phyloP scores from a whole-genome alignment of 2,329 filamentous ascomycete genomes.

The Penicillium sp. region DNA sequence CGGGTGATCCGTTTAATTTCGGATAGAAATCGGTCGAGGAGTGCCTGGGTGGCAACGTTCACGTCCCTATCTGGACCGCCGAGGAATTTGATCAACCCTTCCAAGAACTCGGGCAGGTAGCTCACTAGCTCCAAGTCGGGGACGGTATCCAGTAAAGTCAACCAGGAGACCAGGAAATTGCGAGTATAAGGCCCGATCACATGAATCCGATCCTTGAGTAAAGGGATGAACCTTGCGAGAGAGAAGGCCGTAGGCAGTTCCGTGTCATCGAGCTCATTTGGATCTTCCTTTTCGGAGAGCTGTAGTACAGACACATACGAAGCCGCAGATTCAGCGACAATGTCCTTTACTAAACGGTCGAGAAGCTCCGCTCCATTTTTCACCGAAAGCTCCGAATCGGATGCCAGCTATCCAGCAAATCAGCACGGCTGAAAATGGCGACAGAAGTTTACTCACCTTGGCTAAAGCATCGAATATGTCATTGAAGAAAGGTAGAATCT shows the following conservation, averaged over 20 bases:
- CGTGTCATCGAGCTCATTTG: slow-evolving; percentile 34
- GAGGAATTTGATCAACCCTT: slow-evolving; percentile 82
- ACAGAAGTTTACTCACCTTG: too few species aligned
- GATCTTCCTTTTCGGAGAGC: slow-evolving; percentile 50
- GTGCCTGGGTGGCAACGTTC: slow-evolving; percentile 84
- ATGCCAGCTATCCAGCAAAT: slow-evolving; percentile 64
- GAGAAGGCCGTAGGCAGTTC: slow-evolving; percentile 85
- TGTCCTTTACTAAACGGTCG: slow-evolving; percentile 91
- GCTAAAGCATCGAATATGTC: slow-evolving; percentile 96
- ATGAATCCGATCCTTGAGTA: slow-evolving; percentile 88
- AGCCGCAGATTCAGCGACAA: slow-evolving; percentile 88
- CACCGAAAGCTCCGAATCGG: slow-evolving; percentile 91
- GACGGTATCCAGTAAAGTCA: slow-evolving; percentile 89
- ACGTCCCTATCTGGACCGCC: slow-evolving; percentile 89
- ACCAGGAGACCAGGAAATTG: slow-evolving; percentile 94
- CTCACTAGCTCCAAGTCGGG: slow-evolving; percentile 92
- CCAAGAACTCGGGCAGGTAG: slow-evolving; percentile 85
- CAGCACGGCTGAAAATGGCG: slow-evolving; percentile 1
- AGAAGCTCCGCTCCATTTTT: slow-evolving; percentile 96
- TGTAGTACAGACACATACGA: slow-evolving; percentile 90
- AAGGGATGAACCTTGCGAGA: slow-evolving; percentile 79
- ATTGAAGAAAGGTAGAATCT: slow-evolving; percentile 96
- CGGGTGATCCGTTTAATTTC: slow-evolving; percentile 94
- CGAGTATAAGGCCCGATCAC: slow-evolving; percentile 92
- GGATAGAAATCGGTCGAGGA: slow-evolving; percentile 80